phyloP scores from a whole-genome alignment of 2,329 filamentous ascomycete species.

The Daldinia sp. region DNA sequence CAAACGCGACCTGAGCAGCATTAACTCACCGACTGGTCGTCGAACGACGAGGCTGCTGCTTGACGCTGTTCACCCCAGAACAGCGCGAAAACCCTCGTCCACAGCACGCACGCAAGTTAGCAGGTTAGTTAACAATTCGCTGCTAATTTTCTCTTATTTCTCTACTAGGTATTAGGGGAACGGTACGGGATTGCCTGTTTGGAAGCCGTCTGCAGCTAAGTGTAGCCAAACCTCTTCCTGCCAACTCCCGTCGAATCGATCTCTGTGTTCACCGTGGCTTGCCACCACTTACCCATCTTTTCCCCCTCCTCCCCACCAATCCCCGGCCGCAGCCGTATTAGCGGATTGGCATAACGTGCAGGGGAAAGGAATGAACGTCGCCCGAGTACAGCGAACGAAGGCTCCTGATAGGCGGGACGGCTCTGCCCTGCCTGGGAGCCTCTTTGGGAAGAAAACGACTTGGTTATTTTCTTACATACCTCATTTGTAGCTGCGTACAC shows the following conservation, averaged over 20 bases:
- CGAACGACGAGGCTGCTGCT: conserved; percentile 26
- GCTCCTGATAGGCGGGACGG: conserved; percentile 29
- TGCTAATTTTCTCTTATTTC: not conserved
- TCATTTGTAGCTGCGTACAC: too few species aligned
- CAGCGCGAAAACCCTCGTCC: conserved; percentile 20
- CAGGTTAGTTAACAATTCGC: not conserved
- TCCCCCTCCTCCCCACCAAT: conserved; percentile 28
- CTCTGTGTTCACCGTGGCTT: conserved; percentile 31
- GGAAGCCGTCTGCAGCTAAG: conserved; percentile 26
- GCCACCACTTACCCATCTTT: too few species aligned
- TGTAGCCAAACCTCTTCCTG: conserved; percentile 17
- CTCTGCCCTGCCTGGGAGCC: conserved; percentile 28
- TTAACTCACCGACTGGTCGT: conserved; percentile 9
- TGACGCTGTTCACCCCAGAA: conserved; percentile 16
- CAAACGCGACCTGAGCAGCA: conserved; percentile 18
- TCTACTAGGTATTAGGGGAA: not conserved
- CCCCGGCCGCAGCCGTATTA: conserved; percentile 23
- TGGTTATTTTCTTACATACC: not conserved
- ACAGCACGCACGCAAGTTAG: conserved; percentile 15
- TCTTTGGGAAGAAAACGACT: conserved; percentile 18
- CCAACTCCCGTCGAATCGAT: conserved; percentile 35
- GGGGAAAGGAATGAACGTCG: conserved; percentile 29
- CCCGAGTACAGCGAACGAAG: conserved; percentile 35
- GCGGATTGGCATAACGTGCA: conserved; percentile 34
- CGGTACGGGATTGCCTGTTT: conserved; percentile 23